Percentiles rank a stretch among this genome's conserved stretches.
Conservation (phyloP, 169 alveolate species). For the Plasmodium gonderi region DNA sequence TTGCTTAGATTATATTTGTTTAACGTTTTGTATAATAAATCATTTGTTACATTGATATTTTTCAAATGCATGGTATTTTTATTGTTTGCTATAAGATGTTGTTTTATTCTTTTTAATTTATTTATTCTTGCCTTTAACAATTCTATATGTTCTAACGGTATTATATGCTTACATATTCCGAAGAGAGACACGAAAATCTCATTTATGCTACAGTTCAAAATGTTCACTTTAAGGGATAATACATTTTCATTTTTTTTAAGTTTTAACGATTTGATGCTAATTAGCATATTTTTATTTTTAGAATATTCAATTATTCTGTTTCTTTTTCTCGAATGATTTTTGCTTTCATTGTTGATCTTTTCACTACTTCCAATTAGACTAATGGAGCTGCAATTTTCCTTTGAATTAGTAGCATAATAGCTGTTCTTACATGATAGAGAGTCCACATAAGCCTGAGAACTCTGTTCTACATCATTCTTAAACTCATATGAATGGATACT, state of each 20-base stretch:
- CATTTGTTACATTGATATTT: conserved; percentile 34
- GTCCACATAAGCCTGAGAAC: not conserved
- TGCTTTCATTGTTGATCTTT: not conserved
- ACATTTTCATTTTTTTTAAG: conserved; percentile 51
- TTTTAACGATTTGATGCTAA: conserved; percentile 31
- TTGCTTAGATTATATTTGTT: not conserved
- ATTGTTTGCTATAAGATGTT: conserved; percentile 13
- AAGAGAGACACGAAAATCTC: conserved; percentile 46
- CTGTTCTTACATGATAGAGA: not conserved
- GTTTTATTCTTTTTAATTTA: conserved; percentile 7
- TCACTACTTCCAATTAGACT: not conserved
- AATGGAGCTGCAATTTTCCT: not conserved
- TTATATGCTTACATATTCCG: conserved; percentile 21
- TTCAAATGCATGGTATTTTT: conserved; percentile 29
- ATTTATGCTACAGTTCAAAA: conserved; percentile 12
- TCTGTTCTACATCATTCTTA: no score
- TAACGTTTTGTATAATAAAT: conserved; percentile 8
- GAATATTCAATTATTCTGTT: not conserved
- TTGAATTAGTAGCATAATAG: not conserved
- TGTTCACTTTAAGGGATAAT: conserved; percentile 24
- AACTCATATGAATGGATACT: not conserved
- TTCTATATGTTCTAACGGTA: conserved; percentile 36
- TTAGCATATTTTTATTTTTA: conserved; percentile 13
- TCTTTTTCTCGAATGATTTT: not conserved
- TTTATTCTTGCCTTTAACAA: conserved; percentile 27